Evolutionary conservation across 176 grass and related monocot species (phyloP).

Genomic region (Metroxylon sagu): DNA sequence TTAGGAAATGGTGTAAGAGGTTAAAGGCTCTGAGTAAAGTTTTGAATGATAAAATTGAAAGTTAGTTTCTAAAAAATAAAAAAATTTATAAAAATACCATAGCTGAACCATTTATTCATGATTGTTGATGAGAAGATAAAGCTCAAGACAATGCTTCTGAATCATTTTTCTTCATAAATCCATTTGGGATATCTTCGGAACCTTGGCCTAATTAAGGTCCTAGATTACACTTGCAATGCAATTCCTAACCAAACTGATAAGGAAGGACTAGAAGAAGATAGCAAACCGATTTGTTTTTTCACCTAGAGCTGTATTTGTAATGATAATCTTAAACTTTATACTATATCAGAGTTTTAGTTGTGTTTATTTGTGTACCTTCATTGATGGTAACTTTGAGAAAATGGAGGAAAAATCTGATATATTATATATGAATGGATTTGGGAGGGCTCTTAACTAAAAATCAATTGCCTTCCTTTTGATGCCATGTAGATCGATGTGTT

Average conservation of each 20-base stretch:
- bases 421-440: no score
- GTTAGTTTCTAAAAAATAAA: no score
- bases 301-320: not conserved
- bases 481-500: no score
- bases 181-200: slow-evolving; percentile 72
- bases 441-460: no score
- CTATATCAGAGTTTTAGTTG: slow-evolving; percentile 47
- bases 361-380: not conserved
- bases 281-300: not conserved
- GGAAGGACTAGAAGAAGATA: slow-evolving; percentile 5
- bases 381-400: not conserved
- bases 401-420: no score
- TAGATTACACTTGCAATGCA: slow-evolving; percentile 71
- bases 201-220: slow-evolving; percentile 58
- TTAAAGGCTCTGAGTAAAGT: no score
- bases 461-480: no score
- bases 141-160: slow-evolving; percentile 76
- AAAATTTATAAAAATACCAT: no score
- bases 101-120: slow-evolving; percentile 58
- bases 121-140: slow-evolving; percentile 64
- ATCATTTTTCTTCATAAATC: slow-evolving; percentile 43
- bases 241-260: slow-evolving; percentile 33
- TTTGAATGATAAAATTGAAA: no score
- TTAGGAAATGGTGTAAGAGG: no score
- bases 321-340: not conserved